Evolutionary conservation across 305 asterid species (phyloP), one percentile per base, ranked within the genome.

Genomic region (Fraxinus sp.): DNA sequence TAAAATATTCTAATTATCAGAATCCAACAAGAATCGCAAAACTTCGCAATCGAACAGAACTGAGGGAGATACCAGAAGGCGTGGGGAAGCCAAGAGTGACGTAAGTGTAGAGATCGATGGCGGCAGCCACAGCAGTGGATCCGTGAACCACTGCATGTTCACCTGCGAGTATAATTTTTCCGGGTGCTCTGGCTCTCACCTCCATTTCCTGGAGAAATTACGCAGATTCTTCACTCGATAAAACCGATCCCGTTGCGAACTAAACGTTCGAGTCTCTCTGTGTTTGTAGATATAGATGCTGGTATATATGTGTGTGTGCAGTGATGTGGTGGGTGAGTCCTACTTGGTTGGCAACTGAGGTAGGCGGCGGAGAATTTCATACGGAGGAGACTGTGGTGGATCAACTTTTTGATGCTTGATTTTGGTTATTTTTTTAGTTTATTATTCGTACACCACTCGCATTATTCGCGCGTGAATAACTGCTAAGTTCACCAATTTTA

Each of bases 71-170:
- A 95, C 98, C 97, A 57, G 85, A 83, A 49, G 99, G 97, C 72
- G 94, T 90, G 57, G 97, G 97, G 78, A 96, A 92, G 77, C 97
- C 90, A 75, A 94, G 95, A 80, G 97, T 90, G 46, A 90, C 94
- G 30, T 93, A 96, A 52, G 98, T 96, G 81, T 92, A 96, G 77
- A 96, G 97, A 92, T 94, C 98, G 64, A 96, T 90, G 66, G 99
- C 92, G 30, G 99, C 98, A 16, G 99, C 99, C 24, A 96, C 95
- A 78, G 99, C 99, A 41, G 98, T 89, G 80, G 98, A 91, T 87
- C 98, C 98, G 80, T 96, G 99, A 82, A 96, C 98, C 80, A 96
- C 99, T 30, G 99, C 99, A 77, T 96, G 99, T 85, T 96, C 99
- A 20, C 98, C 99, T 37, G 98, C 91, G 59, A 94, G 90, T 83